Conservation (phyloP, 176 grass and related monocot species). For the Cenchrus fungigraminus region DNA sequence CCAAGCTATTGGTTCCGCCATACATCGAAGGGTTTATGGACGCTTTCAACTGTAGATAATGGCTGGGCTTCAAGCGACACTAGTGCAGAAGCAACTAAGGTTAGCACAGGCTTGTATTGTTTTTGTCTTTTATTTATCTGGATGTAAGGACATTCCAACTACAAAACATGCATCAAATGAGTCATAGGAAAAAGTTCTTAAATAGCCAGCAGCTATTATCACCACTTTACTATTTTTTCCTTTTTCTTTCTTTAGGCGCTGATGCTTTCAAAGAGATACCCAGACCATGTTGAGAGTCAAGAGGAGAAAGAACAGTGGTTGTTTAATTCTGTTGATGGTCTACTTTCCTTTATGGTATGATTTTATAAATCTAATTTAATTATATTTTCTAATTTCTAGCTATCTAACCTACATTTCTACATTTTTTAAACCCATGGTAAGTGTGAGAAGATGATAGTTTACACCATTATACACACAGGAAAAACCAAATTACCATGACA, state of each 20-base stretch:
- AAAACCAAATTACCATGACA: too few relatives aligned
- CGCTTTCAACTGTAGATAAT: conserved; percentile 47
- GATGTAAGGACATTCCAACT: not conserved
- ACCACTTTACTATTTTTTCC: not conserved
- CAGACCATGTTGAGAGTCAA: not conserved
- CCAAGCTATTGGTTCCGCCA: conserved; percentile 42
- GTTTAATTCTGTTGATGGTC: conserved; percentile 34
- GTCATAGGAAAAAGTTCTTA: too few relatives aligned
- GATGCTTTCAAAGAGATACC: conserved; percentile 35
- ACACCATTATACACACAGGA: too few relatives aligned
- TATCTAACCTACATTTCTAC: too few relatives aligned
- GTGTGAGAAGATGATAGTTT: too few relatives aligned
- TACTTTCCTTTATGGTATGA: conserved; percentile 44
- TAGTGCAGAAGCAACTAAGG: conserved; percentile 37
- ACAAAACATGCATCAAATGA: too few relatives aligned
- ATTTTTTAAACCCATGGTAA: too few relatives aligned
- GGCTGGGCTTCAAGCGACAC: conserved; percentile 38
- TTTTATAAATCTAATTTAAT: not conserved
- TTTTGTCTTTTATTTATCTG: not conserved
- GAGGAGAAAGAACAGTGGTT: not conserved
- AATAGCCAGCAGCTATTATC: too few relatives aligned
- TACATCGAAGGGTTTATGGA: conserved; percentile 49
- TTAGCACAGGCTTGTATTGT: not conserved
- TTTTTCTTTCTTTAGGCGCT: conserved; percentile 17
- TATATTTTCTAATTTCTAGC: not conserved